These are phyloP conservation scores for Chlamydomonas asymmetrica DNA, from an alignment of 139 green algal species.

Conservation along the genomic window DNA sequence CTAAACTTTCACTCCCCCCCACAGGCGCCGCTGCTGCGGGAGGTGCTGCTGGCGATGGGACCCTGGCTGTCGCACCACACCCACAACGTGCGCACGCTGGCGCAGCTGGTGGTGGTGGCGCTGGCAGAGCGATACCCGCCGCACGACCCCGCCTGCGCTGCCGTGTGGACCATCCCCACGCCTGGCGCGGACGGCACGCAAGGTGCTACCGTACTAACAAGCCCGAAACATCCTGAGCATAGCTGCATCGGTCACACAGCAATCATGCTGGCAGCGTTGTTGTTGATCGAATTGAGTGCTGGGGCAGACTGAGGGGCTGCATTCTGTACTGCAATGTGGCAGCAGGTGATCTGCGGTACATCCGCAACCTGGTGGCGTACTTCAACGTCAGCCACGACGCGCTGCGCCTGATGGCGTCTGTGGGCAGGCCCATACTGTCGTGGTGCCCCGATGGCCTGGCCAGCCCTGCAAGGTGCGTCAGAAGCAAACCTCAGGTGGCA, in stretches of 20 bases:
- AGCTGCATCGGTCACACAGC: too few relatives aligned
- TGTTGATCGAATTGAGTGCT: too few relatives aligned
- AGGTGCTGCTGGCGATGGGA: conserved; percentile 33
- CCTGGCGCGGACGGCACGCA: neutral
- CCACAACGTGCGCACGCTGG: conserved; percentile 49
- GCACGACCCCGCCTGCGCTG: conserved; percentile 9
- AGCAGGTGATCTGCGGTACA: conserved; percentile 34
- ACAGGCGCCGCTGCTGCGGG: conserved; percentile 28
- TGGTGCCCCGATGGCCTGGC: conserved; percentile 35
- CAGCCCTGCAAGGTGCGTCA: too few relatives aligned
- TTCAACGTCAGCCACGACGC: conserved; percentile 39
- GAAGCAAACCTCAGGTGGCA: too few relatives aligned
- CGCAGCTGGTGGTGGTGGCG: conserved; percentile 43
- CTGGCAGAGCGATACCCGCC: conserved; percentile 40
- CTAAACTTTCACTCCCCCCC: neutral
- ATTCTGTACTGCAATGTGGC: neutral
- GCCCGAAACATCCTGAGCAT: too few relatives aligned
- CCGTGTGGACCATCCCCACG: too few relatives aligned
- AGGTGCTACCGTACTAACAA: neutral
- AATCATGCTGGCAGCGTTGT: too few relatives aligned
- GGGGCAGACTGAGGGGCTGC: too few relatives aligned
- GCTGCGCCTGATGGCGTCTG: conserved; percentile 20
- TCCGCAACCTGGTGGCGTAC: conserved; percentile 30
- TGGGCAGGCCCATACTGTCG: conserved; percentile 34
- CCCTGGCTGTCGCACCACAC: conserved; percentile 55